Evolutionary conservation across 345 rosid genomes (phyloP).

Genomic region (Pugionium dolabratum): DNA sequence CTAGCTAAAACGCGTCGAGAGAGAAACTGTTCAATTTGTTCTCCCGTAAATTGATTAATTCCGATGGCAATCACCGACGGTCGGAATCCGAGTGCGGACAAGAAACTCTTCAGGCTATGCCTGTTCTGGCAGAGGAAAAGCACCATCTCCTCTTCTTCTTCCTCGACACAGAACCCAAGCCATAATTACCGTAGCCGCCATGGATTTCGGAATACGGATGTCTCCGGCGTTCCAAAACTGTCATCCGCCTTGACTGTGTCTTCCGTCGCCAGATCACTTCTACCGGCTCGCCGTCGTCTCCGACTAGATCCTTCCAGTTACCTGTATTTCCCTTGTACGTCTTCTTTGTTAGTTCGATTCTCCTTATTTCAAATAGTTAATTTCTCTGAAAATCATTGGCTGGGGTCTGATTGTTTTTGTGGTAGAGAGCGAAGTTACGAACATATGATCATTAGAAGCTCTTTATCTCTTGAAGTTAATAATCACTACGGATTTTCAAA

Average conservation of each 20-base stretch:
- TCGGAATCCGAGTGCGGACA: constrained; percentile 44
- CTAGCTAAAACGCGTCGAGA: not conserved
- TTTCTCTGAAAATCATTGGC: constrained; percentile 1
- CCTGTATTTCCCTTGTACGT: constrained; percentile 84
- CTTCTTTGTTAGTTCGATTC: not conserved
- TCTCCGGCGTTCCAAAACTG: constrained; percentile 39
- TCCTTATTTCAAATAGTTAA: not conserved
- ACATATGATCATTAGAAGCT: constrained; percentile 17
- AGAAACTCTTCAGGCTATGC: constrained; percentile 63
- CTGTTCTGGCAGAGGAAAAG: constrained; percentile 71
- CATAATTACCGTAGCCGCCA: constrained; percentile 32
- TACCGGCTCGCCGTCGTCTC: constrained; percentile 85
- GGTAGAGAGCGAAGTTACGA: constrained; percentile 7
- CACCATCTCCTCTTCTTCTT: constrained; percentile 51
- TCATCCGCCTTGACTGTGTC: constrained; percentile 60
- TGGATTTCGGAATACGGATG: constrained; percentile 41
- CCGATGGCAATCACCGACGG: constrained; percentile 63
- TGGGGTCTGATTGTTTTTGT: constrained; percentile 7
- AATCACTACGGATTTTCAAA: not conserved
- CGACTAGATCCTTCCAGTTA: constrained; percentile 82
- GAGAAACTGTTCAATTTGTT: not conserved
- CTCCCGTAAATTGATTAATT: constrained; percentile 22
- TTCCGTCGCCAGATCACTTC: constrained; percentile 80
- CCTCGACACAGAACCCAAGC: constrained; percentile 61
- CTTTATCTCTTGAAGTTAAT: not conserved